Conservation (phyloP, 1,284 basidiomycete genomes). For the Melampsora abietis-canadensis region DNA sequence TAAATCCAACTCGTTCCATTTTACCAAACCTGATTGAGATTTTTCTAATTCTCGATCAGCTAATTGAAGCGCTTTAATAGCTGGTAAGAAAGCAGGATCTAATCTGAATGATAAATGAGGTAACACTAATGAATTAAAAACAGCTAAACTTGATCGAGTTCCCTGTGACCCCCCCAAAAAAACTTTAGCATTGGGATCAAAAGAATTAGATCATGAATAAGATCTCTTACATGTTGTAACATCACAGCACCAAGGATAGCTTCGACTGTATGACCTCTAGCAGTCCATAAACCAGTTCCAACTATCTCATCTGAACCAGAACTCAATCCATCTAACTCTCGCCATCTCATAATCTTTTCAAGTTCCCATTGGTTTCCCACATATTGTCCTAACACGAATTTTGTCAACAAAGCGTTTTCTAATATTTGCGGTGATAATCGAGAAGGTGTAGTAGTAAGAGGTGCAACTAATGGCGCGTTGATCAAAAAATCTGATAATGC, state of each 20-base stretch:
- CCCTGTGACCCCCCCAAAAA: conserved; percentile 4
- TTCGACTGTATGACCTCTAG: conserved; percentile 39
- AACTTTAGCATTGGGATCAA: not conserved
- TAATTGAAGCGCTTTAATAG: conserved; percentile 32
- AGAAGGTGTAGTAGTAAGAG: not conserved
- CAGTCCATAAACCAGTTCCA: conserved; percentile 34
- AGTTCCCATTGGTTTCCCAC: conserved; percentile 42
- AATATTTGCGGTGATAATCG: not conserved
- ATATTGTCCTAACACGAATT: conserved; percentile 38
- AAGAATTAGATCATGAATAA: not conserved
- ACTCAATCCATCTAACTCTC: conserved; percentile 20
- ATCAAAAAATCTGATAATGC: conserved; percentile 28
- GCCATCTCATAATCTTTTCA: conserved; percentile 42
- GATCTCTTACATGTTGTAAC: conserved; percentile 23
- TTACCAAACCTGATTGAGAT: not conserved
- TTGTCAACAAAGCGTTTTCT: conserved; percentile 30
- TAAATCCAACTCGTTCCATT: conserved; percentile 15
- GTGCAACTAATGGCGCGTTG: conserved; percentile 4
- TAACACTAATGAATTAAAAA: conserved; percentile 39
- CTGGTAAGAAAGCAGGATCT: conserved; percentile 19
- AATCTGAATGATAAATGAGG: conserved; percentile 37
- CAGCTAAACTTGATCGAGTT: conserved; percentile 27
- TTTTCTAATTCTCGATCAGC: conserved; percentile 19
- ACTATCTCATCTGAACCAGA: not conserved
- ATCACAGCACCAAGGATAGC: conserved; percentile 40